Evolutionary conservation across 2,329 filamentous ascomycete species (phyloP).

Genomic region (Fusarium sterilihyphosum): DNA sequence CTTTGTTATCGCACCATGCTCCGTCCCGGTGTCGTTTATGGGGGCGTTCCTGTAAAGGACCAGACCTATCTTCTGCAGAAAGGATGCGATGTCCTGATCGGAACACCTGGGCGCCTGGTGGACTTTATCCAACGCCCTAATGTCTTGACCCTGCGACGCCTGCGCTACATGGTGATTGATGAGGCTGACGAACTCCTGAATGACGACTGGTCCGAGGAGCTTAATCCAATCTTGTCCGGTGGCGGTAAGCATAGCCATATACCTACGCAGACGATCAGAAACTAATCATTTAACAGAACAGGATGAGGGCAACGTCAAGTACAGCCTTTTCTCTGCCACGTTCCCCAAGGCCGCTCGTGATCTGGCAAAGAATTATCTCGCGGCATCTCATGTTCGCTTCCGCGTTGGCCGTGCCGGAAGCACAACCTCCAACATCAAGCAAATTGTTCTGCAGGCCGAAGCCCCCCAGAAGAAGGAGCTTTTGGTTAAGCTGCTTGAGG

Average conservation of each 20-base stretch:
- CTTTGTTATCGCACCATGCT: slow-evolving; percentile 96
- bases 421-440: slow-evolving; percentile 83
- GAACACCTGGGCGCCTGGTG: slow-evolving; percentile 84
- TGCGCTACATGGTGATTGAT: slow-evolving; percentile 86
- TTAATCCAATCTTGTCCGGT: slow-evolving; percentile 80
- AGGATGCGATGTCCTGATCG: slow-evolving; percentile 91
- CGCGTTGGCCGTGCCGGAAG: slow-evolving; percentile 88
- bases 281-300: slow-evolving; percentile 65
- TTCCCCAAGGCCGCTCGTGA: slow-evolving; percentile 84
- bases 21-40: slow-evolving; percentile 89
- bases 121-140: slow-evolving; percentile 82
- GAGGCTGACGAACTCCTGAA: slow-evolving; percentile 95
- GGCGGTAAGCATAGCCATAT: slow-evolving; percentile 70
- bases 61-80: slow-evolving; percentile 79
- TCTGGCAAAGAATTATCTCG: slow-evolving; percentile 80
- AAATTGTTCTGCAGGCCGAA: slow-evolving; percentile 77
- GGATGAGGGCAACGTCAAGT: slow-evolving; percentile 74
- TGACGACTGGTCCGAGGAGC: slow-evolving; percentile 79
- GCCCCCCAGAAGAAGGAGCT: slow-evolving; percentile 73
- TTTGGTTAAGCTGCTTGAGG: slow-evolving; percentile 76
- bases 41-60: slow-evolving; percentile 76
- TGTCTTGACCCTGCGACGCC: slow-evolving; percentile 75
- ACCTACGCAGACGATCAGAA: slow-evolving; percentile 1
- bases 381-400: slow-evolving; percentile 79
- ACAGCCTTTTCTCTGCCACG: slow-evolving; percentile 93